phyloP scores from a whole-genome alignment of 106 monocot genomes.

The Platanthera guangdongensis region DNA sequence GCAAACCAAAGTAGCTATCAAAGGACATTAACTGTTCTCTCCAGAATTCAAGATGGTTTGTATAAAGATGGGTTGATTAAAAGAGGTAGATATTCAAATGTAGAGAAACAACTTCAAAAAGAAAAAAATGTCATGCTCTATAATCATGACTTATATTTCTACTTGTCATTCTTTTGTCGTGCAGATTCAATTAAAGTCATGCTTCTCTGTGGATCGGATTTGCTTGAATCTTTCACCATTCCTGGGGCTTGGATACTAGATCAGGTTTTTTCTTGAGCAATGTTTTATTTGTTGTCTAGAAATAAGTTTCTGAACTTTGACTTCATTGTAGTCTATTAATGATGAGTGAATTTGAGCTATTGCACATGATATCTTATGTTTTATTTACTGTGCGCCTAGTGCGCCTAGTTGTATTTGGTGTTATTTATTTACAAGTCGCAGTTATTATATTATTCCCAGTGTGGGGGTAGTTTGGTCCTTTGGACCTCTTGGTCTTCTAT shows the following conservation, averaged over 20 bases:
- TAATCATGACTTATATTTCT: neutral
- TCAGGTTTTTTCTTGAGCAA: conserved; percentile 41
- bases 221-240: conserved; percentile 71
- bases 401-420: too few species aligned
- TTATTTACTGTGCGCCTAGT: too few species aligned
- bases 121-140: neutral
- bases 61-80: conserved; percentile 25
- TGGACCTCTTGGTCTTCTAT: too few species aligned
- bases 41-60: conserved; percentile 44
- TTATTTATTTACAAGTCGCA: too few species aligned
- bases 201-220: conserved; percentile 96
- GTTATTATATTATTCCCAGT: too few species aligned
- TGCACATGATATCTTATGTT: neutral
- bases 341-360: neutral
- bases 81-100: conserved; percentile 22
- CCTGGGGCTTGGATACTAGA: conserved; percentile 90
- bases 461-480: too few species aligned
- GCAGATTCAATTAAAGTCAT: conserved; percentile 70
- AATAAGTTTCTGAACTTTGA: neutral
- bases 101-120: neutral
- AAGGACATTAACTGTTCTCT: conserved; percentile 57
- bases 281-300: neutral
- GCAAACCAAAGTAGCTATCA: conserved; percentile 69
- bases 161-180: neutral
- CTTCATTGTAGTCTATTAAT: neutral